Evolutionary conservation across 2,329 filamentous ascomycete genomes (phyloP).

Genomic region (Ceratocystis cubensis): DNA sequence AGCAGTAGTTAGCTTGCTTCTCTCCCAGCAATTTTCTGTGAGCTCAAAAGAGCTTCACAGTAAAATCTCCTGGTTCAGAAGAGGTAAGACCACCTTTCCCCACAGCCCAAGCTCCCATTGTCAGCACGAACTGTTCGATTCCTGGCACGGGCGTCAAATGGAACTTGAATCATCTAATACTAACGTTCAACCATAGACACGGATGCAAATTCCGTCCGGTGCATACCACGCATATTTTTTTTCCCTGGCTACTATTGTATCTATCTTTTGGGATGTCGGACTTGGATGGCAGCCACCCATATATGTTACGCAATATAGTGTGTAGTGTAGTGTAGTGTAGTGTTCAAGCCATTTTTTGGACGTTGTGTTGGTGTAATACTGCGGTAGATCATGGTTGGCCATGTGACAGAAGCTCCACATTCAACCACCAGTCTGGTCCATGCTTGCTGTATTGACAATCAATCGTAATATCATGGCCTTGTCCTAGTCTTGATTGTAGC

Average conservation of each 20-base stretch:
- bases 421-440: not conserved
- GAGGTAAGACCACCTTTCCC: slow-evolving; percentile 9
- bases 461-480: not conserved
- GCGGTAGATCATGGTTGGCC: not conserved
- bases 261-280: not conserved
- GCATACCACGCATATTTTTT: slow-evolving; percentile 1
- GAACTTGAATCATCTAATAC: not conserved
- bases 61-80: slow-evolving; percentile 14
- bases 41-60: not conserved
- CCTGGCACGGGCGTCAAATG: slow-evolving; percentile 1
- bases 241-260: not conserved
- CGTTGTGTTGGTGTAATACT: not conserved
- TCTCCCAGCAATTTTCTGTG: slow-evolving; percentile 9
- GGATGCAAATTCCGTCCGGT: slow-evolving; percentile 16
- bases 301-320: not conserved
- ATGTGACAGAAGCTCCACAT: slow-evolving; percentile 7
- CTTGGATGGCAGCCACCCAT: not conserved
- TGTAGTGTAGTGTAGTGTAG: not conserved
- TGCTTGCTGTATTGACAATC: not conserved
- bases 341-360: not conserved
- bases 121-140: not conserved
- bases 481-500: too few relatives aligned
- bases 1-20: slow-evolving; percentile 18
- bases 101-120: not conserved
- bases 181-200: slow-evolving; percentile 8